Evolutionary conservation across 2,329 filamentous ascomycete species (phyloP).

Genomic region (Fusarium transvaalense): DNA sequence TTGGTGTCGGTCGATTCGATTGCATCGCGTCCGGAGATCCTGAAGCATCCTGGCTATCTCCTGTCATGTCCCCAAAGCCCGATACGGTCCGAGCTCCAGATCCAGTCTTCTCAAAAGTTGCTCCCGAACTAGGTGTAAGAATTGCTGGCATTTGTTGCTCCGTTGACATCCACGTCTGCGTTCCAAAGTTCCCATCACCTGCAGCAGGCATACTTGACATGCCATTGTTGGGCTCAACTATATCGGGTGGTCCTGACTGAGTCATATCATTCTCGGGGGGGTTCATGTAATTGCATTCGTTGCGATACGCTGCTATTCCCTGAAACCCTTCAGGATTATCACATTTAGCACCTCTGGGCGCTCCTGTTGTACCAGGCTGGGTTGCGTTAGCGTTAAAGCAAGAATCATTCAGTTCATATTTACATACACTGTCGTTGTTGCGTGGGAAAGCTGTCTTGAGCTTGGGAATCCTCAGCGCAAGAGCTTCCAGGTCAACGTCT

Average conservation of each 20-base stretch:
- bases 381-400: conserved; percentile 37
- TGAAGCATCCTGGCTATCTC: conserved; percentile 61
- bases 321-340: conserved; percentile 54
- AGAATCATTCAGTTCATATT: neutral
- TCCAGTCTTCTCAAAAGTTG: conserved; percentile 53
- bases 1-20: conserved; percentile 70
- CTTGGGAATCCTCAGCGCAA: conserved; percentile 72
- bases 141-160: conserved; percentile 56
- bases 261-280: conserved; percentile 57
- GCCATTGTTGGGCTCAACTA: conserved; percentile 54
- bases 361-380: conserved; percentile 48
- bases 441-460: conserved; percentile 68
- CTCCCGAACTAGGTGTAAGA: conserved; percentile 52
- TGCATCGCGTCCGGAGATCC: conserved; percentile 63
- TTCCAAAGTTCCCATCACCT: conserved; percentile 47
- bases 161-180: conserved; percentile 55
- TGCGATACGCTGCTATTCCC: conserved; percentile 60
- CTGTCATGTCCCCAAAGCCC: conserved; percentile 60
- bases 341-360: conserved; percentile 47
- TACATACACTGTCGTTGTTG: conserved; percentile 64
- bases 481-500: conserved; percentile 87
- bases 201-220: conserved; percentile 41
- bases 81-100: conserved; percentile 47
- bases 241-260: conserved; percentile 50
- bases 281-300: conserved; percentile 61